Evolutionary conservation across 192 early-diverging fungal genomes (phyloP), one percentile per base, ranked within the genome.

Genomic region (Neocallimastix lanati): DNA sequence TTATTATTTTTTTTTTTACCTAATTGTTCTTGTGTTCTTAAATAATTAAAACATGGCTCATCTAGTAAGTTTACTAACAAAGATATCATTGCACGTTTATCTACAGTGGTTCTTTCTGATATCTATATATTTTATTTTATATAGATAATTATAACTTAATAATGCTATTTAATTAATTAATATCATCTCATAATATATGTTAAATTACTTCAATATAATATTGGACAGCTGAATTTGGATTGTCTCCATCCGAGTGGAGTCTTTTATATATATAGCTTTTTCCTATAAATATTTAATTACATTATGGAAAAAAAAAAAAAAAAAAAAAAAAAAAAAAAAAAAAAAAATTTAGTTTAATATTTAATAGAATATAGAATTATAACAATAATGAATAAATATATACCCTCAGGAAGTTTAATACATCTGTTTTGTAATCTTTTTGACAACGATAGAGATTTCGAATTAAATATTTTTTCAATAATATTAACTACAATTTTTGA

Each of bases 41-140:
- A 86, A 80, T 96, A 92, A 85, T 98, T 92, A 84, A 98, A 99
- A 80, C 88, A 93, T 35, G 96, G 94, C 83, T 99, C 96, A 76
- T 93, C 86, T n/a, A 91, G 84, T 58, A 99, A 93, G 78, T 96
- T 93, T 13, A 90, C 88, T 79, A 95, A 80, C 76, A 99, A 87
- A 36, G 88, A 86, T n/a, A 94, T 84, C n/a, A 89, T 83, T 29
- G 89, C 90, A 29, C 96, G 92, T 30, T 90, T 84, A n/a, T 85
- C 81, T 30, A 81, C 87, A 81, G 95, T 86, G 6, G 87, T 86
- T 67, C 50, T 67, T 67, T 67, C 50, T 11, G 50, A 67, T 27
- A 67, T 67, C 50, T 67, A 21, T 67, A n/a, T 0, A 9, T 67
- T 4, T 16, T 21, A 21, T 11, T 21, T 67, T 21, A n/a, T 2